Conservation (phyloP, 306 rosid genomes). For the Cucurbita maxima region DNA sequence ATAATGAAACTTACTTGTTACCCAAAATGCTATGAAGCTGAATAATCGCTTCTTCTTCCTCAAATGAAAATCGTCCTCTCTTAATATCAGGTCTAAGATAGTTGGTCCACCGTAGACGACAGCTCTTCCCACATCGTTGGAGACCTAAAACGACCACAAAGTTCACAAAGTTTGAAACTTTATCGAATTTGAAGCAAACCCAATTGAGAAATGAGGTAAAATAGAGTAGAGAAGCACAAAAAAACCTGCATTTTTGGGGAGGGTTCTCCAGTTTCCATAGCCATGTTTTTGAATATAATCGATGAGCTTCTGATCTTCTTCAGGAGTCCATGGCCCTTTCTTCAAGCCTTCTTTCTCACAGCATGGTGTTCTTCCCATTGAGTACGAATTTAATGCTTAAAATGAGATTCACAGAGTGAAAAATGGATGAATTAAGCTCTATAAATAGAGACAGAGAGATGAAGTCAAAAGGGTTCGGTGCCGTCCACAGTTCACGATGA, state of each 20-base stretch:
- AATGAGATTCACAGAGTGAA: neutral
- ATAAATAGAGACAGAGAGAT: neutral
- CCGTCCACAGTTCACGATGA: conserved; percentile 7
- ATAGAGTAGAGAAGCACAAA: too few relatives aligned
- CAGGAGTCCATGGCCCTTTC: conserved; percentile 15
- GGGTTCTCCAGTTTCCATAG: conserved; percentile 11
- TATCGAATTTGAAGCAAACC: neutral
- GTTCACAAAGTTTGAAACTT: too few relatives aligned
- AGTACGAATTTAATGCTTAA: neutral
- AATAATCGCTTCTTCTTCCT: conserved; percentile 10
- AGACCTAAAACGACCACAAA: neutral
- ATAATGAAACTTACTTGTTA: neutral
- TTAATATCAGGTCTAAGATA: conserved; percentile 9
- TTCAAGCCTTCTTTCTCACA: conserved; percentile 5
- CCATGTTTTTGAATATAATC: conserved; percentile 13
- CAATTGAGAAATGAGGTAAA: neutral
- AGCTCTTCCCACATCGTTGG: conserved; percentile 10
- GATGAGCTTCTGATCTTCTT: conserved; percentile 10
- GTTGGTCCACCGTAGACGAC: conserved; percentile 13
- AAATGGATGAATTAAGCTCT: neutral
- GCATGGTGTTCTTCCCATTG: conserved; percentile 7
- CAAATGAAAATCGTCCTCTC: conserved; percentile 11
- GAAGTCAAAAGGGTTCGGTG: conserved; percentile 5
- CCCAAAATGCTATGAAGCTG: conserved; percentile 8
- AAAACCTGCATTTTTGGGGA: conserved; percentile 13